A percentile compares a stretch with the other conserved stretches of the same genome.
Evolutionary conservation across 1,139 yeast species (phyloP).

Genomic region (Kluyveromyces sp.): DNA sequence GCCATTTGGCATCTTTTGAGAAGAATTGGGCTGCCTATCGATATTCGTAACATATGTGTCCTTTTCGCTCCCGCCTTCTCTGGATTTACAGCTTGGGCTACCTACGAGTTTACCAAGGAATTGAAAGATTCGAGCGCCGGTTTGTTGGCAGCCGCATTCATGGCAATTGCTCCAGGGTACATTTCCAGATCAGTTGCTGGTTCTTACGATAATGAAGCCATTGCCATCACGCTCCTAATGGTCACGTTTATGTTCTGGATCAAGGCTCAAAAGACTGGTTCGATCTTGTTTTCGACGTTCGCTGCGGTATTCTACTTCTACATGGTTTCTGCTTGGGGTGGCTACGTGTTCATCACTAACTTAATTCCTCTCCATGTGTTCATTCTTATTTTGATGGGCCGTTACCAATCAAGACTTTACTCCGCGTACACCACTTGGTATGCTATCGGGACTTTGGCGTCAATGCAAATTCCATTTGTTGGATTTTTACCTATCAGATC

Average conservation of each 20-base stretch:
- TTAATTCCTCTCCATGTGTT: conserved; percentile 94
- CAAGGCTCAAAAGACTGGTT: conserved; percentile 85
- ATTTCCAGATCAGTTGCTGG: conserved; percentile 98
- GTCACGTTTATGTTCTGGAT: conserved; percentile 95
- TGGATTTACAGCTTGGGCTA: conserved; percentile 85
- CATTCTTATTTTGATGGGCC: conserved; percentile 87
- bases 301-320: conserved; percentile 90
- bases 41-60: conserved; percentile 93
- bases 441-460: conserved; percentile 89
- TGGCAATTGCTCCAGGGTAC: conserved; percentile 98
- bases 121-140: conserved; percentile 91
- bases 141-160: conserved; percentile 82
- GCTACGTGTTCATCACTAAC: conserved; percentile 96
- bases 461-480: conserved; percentile 99
- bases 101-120: conserved; percentile 85
- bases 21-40: conserved; percentile 71
- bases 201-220: conserved; percentile 97
- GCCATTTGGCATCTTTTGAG: conserved; percentile 72
- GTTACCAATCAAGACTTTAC: conserved; percentile 76
- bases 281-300: conserved; percentile 74
- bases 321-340: conserved; percentile 99
- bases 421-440: conserved; percentile 96
- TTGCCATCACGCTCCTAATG: conserved; percentile 93
- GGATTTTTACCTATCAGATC: conserved; percentile 96
- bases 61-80: conserved; percentile 95